phyloP scores from a whole-genome alignment of 345 rosid genomes.

The Moricandia moricandioides region DNA sequence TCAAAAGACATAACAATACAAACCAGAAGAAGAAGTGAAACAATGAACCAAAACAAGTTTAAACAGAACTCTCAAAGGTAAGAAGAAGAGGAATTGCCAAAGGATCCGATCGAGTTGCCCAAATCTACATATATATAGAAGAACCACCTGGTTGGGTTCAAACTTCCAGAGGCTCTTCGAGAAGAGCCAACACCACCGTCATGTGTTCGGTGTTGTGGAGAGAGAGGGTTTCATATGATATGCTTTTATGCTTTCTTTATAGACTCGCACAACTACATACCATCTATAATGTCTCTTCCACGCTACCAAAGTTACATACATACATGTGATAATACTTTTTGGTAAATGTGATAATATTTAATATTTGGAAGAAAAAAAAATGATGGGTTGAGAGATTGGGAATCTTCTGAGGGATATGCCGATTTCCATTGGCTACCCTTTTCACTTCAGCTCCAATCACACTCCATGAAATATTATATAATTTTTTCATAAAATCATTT shows the following conservation, averaged over 20 bases:
- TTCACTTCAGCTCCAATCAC: slow-evolving; percentile 32
- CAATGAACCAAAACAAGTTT: slow-evolving; percentile 11
- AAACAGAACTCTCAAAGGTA: slow-evolving; percentile 10
- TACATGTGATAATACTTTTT: background rate
- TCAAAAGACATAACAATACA: slow-evolving; percentile 14
- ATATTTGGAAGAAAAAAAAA: background rate
- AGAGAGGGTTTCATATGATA: slow-evolving; percentile 17
- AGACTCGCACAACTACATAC: slow-evolving; percentile 10
- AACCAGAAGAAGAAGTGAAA: slow-evolving; percentile 21
- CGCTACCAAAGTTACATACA: background rate
- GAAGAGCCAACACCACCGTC: slow-evolving; percentile 33
- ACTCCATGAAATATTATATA: slow-evolving; percentile 5
- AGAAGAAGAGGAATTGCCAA: slow-evolving; percentile 32
- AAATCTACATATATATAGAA: background rate
- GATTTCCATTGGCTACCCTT: slow-evolving; percentile 12
- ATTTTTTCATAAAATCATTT: slow-evolving; percentile 1
- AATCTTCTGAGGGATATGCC: slow-evolving; percentile 33
- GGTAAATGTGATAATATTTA: slow-evolving; percentile 3
- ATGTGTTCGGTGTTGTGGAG: slow-evolving; percentile 28
- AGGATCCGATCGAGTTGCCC: slow-evolving; percentile 34
- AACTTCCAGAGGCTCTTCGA: slow-evolving; percentile 15
- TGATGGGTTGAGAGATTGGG: slow-evolving; percentile 14
- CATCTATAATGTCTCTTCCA: slow-evolving; percentile 1
- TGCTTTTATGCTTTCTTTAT: slow-evolving; percentile 20
- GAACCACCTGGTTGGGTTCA: slow-evolving; percentile 13